Evolutionary conservation across 805 yeast genomes (phyloP).

Genomic region (Saturnispora sekii): DNA sequence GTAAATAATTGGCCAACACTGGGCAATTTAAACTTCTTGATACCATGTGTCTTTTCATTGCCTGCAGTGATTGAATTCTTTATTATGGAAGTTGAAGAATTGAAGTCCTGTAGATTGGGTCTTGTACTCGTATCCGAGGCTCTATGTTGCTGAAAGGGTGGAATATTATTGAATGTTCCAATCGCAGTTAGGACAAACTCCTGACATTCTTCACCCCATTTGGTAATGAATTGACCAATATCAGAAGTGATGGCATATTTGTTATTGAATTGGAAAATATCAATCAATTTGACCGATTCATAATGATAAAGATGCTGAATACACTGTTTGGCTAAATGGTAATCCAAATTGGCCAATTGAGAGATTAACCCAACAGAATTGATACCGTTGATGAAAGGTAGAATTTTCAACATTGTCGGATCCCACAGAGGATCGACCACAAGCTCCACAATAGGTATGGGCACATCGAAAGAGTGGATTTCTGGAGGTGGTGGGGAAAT

Average conservation of each 20-base stretch:
- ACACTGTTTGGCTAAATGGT: constrained; percentile 69
- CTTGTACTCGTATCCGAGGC: background rate
- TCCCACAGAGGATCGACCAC: constrained; percentile 93
- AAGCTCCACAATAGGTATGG: constrained; percentile 60
- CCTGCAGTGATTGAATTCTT: background rate
- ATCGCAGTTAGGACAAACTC: constrained; percentile 54
- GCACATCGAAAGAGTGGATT: constrained; percentile 76
- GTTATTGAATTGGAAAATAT: constrained; percentile 82
- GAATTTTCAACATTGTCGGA: constrained; percentile 84
- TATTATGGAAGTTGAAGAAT: background rate
- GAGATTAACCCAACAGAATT: constrained; percentile 75
- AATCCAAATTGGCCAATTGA: constrained; percentile 72
- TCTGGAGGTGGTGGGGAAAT: constrained; percentile 72
- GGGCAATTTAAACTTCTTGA: constrained; percentile 33
- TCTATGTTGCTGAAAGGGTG: constrained; percentile 14
- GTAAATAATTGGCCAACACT: constrained; percentile 58
- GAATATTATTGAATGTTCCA: constrained; percentile 25
- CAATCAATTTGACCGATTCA: constrained; percentile 72
- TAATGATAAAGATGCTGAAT: constrained; percentile 88
- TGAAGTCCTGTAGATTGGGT: background rate
- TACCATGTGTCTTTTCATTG: constrained; percentile 1
- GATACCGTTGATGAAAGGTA: constrained; percentile 81
- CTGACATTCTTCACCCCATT: constrained; percentile 77
- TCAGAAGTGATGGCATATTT: constrained; percentile 83
- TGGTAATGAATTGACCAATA: constrained; percentile 57